A percentile compares a stretch with the other conserved stretches of the same genome.
These are phyloP conservation scores for Penicillium polonicum DNA, from an alignment of 2,329 filamentous ascomycete species.

Conservation along the genomic window DNA sequence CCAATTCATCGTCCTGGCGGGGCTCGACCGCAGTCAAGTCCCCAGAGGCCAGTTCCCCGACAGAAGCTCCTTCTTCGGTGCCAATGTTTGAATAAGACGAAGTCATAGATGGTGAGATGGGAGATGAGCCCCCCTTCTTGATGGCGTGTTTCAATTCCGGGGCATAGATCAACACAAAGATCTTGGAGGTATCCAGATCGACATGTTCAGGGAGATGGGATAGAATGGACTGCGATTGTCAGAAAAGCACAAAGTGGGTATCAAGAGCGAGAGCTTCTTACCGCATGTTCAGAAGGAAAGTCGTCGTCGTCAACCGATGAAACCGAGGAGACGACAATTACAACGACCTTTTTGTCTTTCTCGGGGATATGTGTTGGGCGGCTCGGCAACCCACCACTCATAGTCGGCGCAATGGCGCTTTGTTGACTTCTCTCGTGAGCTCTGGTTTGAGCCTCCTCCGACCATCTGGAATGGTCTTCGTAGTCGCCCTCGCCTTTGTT, in stretches of 20 bases:
- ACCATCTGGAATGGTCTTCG: slow-evolving; percentile 87
- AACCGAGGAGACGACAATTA: slow-evolving; percentile 77
- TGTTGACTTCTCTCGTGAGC: slow-evolving; percentile 37
- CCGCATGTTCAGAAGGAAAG: slow-evolving; percentile 73
- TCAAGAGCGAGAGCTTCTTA: slow-evolving; percentile 50
- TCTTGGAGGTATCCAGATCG: slow-evolving; percentile 69
- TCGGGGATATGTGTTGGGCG: slow-evolving; percentile 33
- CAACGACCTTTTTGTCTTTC: slow-evolving; percentile 73
- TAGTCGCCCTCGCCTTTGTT: slow-evolving; percentile 73
- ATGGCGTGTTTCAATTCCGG: slow-evolving; percentile 69
- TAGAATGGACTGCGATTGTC: slow-evolving; percentile 66
- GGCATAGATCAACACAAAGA: slow-evolving; percentile 88
- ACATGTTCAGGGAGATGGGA: slow-evolving; percentile 80
- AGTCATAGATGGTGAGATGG: slow-evolving; percentile 63
- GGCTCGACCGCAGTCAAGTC: slow-evolving; percentile 52
- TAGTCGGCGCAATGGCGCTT: slow-evolving; percentile 21
- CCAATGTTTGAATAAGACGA: slow-evolving; percentile 89
- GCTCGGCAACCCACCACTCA: slow-evolving; percentile 33
- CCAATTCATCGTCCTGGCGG: slow-evolving; percentile 47
- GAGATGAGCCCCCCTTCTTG: slow-evolving; percentile 43
- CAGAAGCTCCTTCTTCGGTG: slow-evolving; percentile 59
- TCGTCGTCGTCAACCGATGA: slow-evolving; percentile 54
- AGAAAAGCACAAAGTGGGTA: slow-evolving; percentile 7
- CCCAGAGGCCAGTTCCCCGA: slow-evolving; percentile 48
- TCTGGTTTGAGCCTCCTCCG: slow-evolving; percentile 78